Evolutionary conservation across 2,329 filamentous ascomycete genomes (phyloP).

Genomic region (Truncatella angustata): DNA sequence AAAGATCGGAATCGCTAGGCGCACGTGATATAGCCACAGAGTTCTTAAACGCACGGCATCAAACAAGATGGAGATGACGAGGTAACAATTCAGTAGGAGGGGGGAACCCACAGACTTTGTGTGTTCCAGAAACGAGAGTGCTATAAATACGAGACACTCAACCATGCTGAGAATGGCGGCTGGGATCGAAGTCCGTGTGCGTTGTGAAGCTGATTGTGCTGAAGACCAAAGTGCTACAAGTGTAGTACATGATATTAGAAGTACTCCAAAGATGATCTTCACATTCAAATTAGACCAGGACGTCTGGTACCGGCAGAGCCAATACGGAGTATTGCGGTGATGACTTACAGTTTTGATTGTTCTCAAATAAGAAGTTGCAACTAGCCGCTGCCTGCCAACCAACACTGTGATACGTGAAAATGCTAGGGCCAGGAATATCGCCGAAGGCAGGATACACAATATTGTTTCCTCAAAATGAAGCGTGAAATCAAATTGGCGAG

Average conservation of each 20-base stretch:
- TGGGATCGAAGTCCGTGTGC: slow-evolving; percentile 12
- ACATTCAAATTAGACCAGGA: not conserved
- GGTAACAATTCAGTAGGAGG: slow-evolving; percentile 14
- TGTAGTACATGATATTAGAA: not conserved
- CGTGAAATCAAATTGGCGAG: slow-evolving; percentile 22
- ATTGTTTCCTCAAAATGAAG: slow-evolving; percentile 25
- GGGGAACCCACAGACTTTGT: slow-evolving; percentile 15
- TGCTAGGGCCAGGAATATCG: slow-evolving; percentile 17
- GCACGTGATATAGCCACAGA: slow-evolving; percentile 12
- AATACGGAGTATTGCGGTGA: too few species aligned
- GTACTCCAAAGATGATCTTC: slow-evolving; percentile 1
- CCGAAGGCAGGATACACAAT: slow-evolving; percentile 21
- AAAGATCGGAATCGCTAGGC: not conserved
- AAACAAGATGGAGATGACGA: slow-evolving; percentile 15
- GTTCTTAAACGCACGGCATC: slow-evolving; percentile 16
- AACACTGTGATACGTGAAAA: slow-evolving; percentile 10
- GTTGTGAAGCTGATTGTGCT: not conserved
- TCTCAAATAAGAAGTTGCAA: not conserved
- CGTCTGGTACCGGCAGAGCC: too few species aligned
- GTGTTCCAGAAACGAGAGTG: slow-evolving; percentile 18
- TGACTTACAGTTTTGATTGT: slow-evolving; percentile 5
- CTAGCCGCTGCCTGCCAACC: not conserved
- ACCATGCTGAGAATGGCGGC: slow-evolving; percentile 14
- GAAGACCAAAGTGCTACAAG: slow-evolving; percentile 8
- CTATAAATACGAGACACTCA: slow-evolving; percentile 11